Evolutionary conservation across 768 basidiomycete species (phyloP).

Genomic region (Auriscalpium microsporum): DNA sequence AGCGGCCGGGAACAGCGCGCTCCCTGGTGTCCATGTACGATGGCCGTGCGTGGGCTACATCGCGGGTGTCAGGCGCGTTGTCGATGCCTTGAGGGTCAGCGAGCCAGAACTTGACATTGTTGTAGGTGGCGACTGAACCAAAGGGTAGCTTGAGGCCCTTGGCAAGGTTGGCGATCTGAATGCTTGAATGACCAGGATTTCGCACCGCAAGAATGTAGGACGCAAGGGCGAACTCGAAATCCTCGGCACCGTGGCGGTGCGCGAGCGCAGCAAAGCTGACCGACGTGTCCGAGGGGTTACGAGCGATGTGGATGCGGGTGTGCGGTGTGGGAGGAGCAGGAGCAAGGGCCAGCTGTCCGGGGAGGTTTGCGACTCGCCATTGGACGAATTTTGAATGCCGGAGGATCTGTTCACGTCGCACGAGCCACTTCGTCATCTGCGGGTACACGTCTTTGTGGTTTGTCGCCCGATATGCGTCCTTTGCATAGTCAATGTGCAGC

Average conservation of each 20-base stretch:
- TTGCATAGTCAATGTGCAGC: conserved; percentile 6
- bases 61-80: background rate
- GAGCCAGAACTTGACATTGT: conserved; percentile 1
- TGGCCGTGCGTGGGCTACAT: background rate
- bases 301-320: background rate
- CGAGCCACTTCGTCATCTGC: background rate
- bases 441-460: conserved; percentile 1
- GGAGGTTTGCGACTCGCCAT: background rate
- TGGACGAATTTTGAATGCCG: background rate
- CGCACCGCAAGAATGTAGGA: background rate
- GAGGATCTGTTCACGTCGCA: background rate
- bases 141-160: background rate
- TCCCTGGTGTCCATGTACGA: background rate
- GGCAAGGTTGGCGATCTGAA: background rate
- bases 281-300: background rate
- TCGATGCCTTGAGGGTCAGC: background rate
- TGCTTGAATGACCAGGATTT: background rate
- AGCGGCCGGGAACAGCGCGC: background rate
- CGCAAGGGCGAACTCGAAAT: background rate
- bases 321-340: background rate
- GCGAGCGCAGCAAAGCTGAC: background rate
- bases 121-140: background rate
- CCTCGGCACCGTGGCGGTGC: background rate
- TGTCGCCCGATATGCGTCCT: background rate
- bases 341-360: too few species aligned